Evolutionary conservation across 495 filamentous ascomycete species (phyloP).

Genomic region (Aspergillus cavernicola): DNA sequence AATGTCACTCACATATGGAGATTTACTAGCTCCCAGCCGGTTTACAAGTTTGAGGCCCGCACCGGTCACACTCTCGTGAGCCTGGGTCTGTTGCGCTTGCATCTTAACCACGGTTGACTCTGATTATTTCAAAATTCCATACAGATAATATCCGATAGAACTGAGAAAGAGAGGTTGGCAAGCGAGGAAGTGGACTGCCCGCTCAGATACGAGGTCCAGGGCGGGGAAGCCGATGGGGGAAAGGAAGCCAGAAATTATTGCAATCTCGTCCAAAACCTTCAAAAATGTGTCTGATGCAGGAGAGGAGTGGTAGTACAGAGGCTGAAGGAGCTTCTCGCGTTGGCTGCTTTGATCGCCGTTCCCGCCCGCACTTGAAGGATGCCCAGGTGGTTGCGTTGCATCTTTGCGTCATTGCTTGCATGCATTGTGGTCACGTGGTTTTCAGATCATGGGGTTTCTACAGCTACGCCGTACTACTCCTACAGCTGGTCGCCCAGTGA

Average conservation of each 20-base stretch:
- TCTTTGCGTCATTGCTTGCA: conserved; percentile 37
- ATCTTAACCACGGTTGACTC: conserved; percentile 22
- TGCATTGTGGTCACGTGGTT: conserved; percentile 28
- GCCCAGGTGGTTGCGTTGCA: too few relatives aligned
- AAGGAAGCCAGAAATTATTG: not conserved
- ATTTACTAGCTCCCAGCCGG: conserved; percentile 67
- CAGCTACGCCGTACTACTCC: not conserved
- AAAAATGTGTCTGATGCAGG: too few relatives aligned
- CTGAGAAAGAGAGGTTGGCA: not conserved
- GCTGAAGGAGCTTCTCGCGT: conserved; percentile 19
- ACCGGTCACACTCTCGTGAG: conserved; percentile 19
- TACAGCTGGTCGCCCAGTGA: too few relatives aligned
- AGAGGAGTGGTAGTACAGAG: too few relatives aligned
- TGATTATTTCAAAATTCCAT: not conserved
- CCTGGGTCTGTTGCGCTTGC: conserved; percentile 25
- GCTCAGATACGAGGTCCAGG: not conserved
- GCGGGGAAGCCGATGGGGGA: conserved; percentile 5
- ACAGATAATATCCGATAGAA: not conserved
- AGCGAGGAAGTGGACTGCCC: conserved; percentile 6
- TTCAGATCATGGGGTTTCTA: not conserved
- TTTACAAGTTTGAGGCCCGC: conserved; percentile 53
- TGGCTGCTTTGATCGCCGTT: conserved; percentile 29
- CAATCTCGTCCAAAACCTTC: not conserved
- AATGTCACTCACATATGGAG: conserved; percentile 64
- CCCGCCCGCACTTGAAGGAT: conserved; percentile 16